These are phyloP conservation scores for Fusarium kyushuense DNA, from an alignment of 2,329 filamentous ascomycete species.

Conservation along the genomic window DNA sequence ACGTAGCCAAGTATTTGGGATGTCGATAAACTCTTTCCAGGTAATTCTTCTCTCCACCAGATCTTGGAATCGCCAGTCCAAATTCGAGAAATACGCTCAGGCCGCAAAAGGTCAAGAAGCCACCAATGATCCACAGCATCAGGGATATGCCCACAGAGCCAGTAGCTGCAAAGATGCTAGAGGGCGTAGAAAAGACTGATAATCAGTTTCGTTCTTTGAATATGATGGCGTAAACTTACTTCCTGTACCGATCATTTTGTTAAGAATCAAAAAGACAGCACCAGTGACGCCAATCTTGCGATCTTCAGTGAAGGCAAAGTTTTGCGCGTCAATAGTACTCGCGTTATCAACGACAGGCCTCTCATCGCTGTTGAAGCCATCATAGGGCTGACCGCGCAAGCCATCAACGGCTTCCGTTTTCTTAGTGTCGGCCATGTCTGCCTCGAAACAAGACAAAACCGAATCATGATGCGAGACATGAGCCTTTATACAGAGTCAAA, in stretches of 20 bases:
- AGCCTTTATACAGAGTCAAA: background rate
- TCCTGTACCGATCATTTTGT: constrained; percentile 70
- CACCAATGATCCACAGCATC: constrained; percentile 54
- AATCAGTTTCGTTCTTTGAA: background rate
- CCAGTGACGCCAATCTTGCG: constrained; percentile 65
- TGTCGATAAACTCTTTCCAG: constrained; percentile 71
- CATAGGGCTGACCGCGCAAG: constrained; percentile 5
- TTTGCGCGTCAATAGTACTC: constrained; percentile 56
- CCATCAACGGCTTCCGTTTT: constrained; percentile 22
- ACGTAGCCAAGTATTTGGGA: constrained; percentile 69
- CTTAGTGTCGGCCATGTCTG: constrained; percentile 29
- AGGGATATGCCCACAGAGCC: constrained; percentile 61
- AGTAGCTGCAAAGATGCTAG: constrained; percentile 63
- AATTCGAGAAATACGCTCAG: constrained; percentile 73
- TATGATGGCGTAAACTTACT: constrained; percentile 54
- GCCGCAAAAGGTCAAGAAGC: constrained; percentile 68
- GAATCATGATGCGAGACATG: background rate
- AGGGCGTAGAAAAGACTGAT: constrained; percentile 66
- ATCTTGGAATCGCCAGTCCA: constrained; percentile 70
- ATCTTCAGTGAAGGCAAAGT: constrained; percentile 55
- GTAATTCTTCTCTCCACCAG: constrained; percentile 75
- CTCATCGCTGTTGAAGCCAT: constrained; percentile 36
- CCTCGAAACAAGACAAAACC: background rate
- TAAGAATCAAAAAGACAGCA: constrained; percentile 66
- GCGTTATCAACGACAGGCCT: constrained; percentile 30